Percentiles rank a stretch among this genome's conserved stretches.
Evolutionary conservation across 805 yeast species (phyloP).

Genomic region (Candida railenensis): DNA sequence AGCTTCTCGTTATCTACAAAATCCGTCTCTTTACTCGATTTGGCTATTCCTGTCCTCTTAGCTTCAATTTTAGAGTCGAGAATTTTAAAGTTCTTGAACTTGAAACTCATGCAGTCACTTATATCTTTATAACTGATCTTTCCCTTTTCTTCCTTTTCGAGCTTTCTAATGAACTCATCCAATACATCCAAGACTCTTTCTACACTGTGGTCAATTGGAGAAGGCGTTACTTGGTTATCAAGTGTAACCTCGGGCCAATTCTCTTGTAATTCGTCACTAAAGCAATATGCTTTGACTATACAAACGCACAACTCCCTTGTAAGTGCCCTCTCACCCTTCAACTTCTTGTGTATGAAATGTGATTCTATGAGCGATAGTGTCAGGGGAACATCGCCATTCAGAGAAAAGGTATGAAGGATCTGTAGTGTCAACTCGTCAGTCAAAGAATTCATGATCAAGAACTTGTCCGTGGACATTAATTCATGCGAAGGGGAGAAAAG

Average conservation of each 20-base stretch:
- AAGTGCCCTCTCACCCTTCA: constrained; percentile 32
- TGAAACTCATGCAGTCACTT: constrained; percentile 26
- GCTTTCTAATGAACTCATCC: constrained; percentile 21
- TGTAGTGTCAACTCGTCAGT: constrained; percentile 21
- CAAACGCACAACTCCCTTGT: constrained; percentile 31
- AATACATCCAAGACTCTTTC: constrained; percentile 31
- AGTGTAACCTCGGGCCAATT: constrained; percentile 7
- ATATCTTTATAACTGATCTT: constrained; percentile 26
- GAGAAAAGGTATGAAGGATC: constrained; percentile 29
- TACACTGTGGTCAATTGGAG: constrained; percentile 23
- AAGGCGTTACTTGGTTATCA: constrained; percentile 5
- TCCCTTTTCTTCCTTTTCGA: constrained; percentile 9
- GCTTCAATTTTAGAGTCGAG: constrained; percentile 24
- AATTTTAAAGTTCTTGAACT: constrained; percentile 23
- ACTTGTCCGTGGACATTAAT: constrained; percentile 4
- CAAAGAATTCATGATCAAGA: constrained; percentile 15
- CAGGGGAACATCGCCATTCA: constrained; percentile 37
- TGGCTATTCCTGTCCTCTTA: background rate
- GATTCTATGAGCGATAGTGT: constrained; percentile 34
- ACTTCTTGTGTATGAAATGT: constrained; percentile 30
- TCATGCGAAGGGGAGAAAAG: constrained; percentile 13
- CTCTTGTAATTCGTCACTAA: constrained; percentile 10
- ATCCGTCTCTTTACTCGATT: background rate
- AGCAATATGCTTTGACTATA: constrained; percentile 37
- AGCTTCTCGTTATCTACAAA: background rate